Percentiles rank a stretch among this genome's conserved stretches.
These are phyloP conservation scores for Xylaria sp. DNA, from an alignment of 495 filamentous ascomycete genomes.

Conservation along the genomic window DNA sequence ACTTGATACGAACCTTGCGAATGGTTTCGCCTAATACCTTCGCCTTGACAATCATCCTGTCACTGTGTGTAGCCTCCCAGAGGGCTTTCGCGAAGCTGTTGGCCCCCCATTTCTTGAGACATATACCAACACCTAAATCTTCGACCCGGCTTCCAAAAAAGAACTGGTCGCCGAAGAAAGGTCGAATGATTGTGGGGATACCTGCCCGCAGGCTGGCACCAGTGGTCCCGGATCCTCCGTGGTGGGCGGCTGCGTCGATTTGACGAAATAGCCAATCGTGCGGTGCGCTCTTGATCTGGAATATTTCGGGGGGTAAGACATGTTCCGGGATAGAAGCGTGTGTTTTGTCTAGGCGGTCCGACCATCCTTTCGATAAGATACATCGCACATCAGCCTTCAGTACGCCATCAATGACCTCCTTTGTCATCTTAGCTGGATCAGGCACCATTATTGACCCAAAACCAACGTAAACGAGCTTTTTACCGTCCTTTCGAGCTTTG, in stretches of 20 bases:
- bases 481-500: constrained; percentile 77
- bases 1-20: constrained; percentile 69
- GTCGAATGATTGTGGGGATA: constrained; percentile 92
- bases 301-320: constrained; percentile 78
- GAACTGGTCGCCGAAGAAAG: constrained; percentile 97
- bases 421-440: constrained; percentile 85
- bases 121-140: constrained; percentile 90
- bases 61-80: constrained; percentile 89
- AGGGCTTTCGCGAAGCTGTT: constrained; percentile 81
- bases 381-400: constrained; percentile 92
- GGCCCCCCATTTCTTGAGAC: constrained; percentile 86
- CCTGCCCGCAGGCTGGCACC: constrained; percentile 92
- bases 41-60: constrained; percentile 90
- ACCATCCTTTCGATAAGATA: constrained; percentile 98
- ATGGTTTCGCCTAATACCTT: constrained; percentile 83
- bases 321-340: constrained; percentile 66
- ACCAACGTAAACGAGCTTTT: constrained; percentile 95
- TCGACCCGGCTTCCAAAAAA: constrained; percentile 92
- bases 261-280: constrained; percentile 97
- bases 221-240: constrained; percentile 94
- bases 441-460: constrained; percentile 97
- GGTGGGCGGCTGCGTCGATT: constrained; percentile 93
- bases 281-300: constrained; percentile 87
- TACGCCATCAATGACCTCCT: constrained; percentile 88
- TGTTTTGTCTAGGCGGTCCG: constrained; percentile 69